Percentiles rank a stretch among this genome's conserved stretches.
These are phyloP conservation scores for Astragalus membranaceus DNA, from an alignment of 306 rosid species.

Conservation along the genomic window DNA sequence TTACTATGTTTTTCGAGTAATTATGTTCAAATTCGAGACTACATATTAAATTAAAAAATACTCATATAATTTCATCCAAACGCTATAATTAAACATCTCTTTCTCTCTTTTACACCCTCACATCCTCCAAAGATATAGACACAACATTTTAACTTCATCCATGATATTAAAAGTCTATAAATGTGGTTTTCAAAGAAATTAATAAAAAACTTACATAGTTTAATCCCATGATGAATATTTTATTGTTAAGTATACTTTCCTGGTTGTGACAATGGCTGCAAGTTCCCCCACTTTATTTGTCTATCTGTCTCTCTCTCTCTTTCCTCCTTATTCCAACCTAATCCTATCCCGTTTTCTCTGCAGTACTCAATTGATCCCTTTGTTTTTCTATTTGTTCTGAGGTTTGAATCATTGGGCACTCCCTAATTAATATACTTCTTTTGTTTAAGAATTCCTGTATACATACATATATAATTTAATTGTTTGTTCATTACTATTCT, in stretches of 20 bases:
- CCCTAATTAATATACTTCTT: constrained; percentile 12
- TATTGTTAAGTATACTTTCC: constrained; percentile 21
- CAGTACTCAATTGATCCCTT: constrained; percentile 35
- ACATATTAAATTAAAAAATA: too few species aligned
- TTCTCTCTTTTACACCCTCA: constrained; percentile 5
- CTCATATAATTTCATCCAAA: too few species aligned
- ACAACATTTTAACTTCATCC: constrained; percentile 32
- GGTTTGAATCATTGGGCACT: constrained; percentile 50
- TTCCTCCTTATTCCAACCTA: constrained; percentile 24
- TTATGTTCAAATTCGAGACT: too few species aligned
- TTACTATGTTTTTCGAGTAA: too few species aligned
- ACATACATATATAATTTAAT: constrained; percentile 18
- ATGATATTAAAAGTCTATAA: constrained; percentile 21
- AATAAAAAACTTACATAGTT: constrained; percentile 24
- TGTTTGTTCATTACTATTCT: constrained; percentile 25
- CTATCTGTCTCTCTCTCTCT: constrained; percentile 20
- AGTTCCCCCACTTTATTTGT: constrained; percentile 25
- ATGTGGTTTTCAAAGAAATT: constrained; percentile 25
- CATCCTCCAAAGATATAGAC: constrained; percentile 27
- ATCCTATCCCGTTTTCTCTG: constrained; percentile 26
- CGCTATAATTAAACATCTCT: background rate
- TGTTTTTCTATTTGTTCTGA: constrained; percentile 44
- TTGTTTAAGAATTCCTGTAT: background rate
- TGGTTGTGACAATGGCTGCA: constrained; percentile 29
- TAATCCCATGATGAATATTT: constrained; percentile 31